These are phyloP conservation scores for Sporothrix dimorphospora DNA, from an alignment of 2,329 filamentous ascomycete species.

Conservation along the genomic window DNA sequence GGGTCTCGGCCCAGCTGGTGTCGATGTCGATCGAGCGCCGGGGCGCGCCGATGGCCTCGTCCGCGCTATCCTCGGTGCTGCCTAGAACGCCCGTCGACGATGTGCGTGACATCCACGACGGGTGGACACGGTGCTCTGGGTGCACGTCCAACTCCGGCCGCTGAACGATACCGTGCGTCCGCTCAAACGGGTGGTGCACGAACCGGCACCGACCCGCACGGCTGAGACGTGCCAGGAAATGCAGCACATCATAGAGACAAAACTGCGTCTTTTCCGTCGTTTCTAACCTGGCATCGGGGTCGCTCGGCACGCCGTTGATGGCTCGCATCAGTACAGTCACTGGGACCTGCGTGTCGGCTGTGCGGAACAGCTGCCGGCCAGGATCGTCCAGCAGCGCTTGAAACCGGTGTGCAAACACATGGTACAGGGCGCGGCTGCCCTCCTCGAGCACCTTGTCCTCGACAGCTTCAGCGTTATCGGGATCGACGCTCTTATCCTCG, in stretches of 20 bases:
- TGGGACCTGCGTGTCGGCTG: slow-evolving; percentile 32
- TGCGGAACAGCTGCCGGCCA: slow-evolving; percentile 36
- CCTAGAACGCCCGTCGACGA: background rate
- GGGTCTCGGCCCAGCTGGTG: slow-evolving; percentile 30
- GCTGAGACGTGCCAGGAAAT: slow-evolving; percentile 39
- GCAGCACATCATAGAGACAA: slow-evolving; percentile 39
- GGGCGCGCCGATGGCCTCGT: slow-evolving; percentile 32
- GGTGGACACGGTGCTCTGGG: slow-evolving; percentile 39
- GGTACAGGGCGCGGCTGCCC: slow-evolving; percentile 39
- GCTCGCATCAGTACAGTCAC: slow-evolving; percentile 38
- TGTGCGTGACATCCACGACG: slow-evolving; percentile 16
- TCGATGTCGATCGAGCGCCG: slow-evolving; percentile 30
- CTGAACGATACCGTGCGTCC: slow-evolving; percentile 35
- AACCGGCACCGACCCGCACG: slow-evolving; percentile 33
- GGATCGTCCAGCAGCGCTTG: slow-evolving; percentile 41
- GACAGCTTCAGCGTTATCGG: background rate
- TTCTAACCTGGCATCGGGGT: background rate
- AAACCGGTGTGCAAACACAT: slow-evolving; percentile 41
- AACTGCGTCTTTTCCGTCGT: slow-evolving; percentile 34
- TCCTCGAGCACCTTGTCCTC: slow-evolving; percentile 5
- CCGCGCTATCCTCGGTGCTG: slow-evolving; percentile 17
- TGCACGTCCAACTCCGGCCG: slow-evolving; percentile 38
- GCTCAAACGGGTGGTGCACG: slow-evolving; percentile 22
- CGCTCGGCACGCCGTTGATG: slow-evolving; percentile 35
- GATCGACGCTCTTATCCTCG: background rate